Evolutionary conservation across 140 eudicot genomes (phyloP), one percentile per base, ranked within the genome.

Genomic region (Bidens hawaiensis): DNA sequence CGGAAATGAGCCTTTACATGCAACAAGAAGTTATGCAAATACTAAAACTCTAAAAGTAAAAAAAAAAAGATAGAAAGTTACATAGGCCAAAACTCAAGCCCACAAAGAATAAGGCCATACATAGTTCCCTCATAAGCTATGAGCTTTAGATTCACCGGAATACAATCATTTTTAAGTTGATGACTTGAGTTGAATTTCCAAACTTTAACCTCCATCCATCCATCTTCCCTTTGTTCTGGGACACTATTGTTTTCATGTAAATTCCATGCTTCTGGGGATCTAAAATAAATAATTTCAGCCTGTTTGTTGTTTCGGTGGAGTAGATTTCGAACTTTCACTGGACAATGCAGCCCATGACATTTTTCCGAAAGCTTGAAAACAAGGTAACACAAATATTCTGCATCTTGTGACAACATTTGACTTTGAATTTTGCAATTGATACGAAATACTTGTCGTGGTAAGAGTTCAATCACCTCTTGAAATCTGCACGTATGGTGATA

Each of bases 171-270:
- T 27, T 14, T 41, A 5, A 25, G 55, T 13, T 42, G 17, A 8
- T 9, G 11, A 8, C 4, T 43, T 5, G 68, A 42, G 41, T 43
- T 62, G 21, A 42, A 42, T 45, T 43, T 62, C 56, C 55, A 62
- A 11, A 62, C 56, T 6, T 3, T 43, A 4, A 62, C 68, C 68
- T 62, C 68, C 55, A 62, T 43, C 68, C 56, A 43, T 43, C 56
- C 56, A 45, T 62, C 56, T 45, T 62, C 33, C 43, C 68, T 62
- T 3, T 62, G 8, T 45, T 1, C 5, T 10, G 68, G 43, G 26
- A 62, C 26, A 21, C 4, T 7, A 25, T 25, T 2, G 14, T 1
- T 17, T 22, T 9, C 42, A 45, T 62, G 43, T 25, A 45, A 7
- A 45, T 62, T 43, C 56, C 68, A 43, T 42, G 42, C 5, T 52